Conservation (phyloP, 805 yeast genomes). For the Vanderwaltozyma polyspora region DNA sequence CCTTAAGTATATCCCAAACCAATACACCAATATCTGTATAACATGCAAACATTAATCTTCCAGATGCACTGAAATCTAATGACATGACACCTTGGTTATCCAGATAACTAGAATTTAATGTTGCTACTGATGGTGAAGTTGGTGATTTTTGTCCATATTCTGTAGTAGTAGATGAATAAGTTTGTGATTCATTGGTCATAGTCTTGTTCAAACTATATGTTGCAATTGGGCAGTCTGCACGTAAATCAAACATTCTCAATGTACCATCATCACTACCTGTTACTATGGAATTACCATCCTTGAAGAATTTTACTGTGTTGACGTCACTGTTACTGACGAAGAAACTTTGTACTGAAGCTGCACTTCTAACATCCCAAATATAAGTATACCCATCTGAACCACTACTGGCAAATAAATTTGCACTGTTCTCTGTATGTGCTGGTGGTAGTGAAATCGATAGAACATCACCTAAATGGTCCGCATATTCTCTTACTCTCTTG, state of each 20-base stretch:
- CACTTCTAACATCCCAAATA: slow-evolving; percentile 53
- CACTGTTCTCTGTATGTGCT: slow-evolving; percentile 10
- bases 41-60: slow-evolving; percentile 62
- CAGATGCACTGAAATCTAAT: slow-evolving; percentile 61
- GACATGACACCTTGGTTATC: slow-evolving; percentile 64
- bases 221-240: slow-evolving; percentile 63
- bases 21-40: slow-evolving; percentile 67
- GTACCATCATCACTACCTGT: slow-evolving; percentile 75
- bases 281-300: slow-evolving; percentile 58
- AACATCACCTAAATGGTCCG: slow-evolving; percentile 67
- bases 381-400: slow-evolving; percentile 60
- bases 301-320: slow-evolving; percentile 49
- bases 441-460: slow-evolving; percentile 34
- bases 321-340: slow-evolving; percentile 54
- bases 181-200: slow-evolving; percentile 9
- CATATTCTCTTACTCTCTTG: slow-evolving; percentile 38
- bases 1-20: slow-evolving; percentile 66
- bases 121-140: slow-evolving; percentile 7
- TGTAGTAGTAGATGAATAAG: slow-evolving; percentile 17
- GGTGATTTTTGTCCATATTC: slow-evolving; percentile 17
- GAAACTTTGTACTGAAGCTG: slow-evolving; percentile 39
- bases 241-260: slow-evolving; percentile 57
- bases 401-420: slow-evolving; percentile 42
- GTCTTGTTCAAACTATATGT: slow-evolving; percentile 30
- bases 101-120: slow-evolving; percentile 23